Evolutionary conservation across 1,139 yeast species (phyloP), one percentile per base, ranked within the genome.

Genomic region (Suhomyces coccinellae): DNA sequence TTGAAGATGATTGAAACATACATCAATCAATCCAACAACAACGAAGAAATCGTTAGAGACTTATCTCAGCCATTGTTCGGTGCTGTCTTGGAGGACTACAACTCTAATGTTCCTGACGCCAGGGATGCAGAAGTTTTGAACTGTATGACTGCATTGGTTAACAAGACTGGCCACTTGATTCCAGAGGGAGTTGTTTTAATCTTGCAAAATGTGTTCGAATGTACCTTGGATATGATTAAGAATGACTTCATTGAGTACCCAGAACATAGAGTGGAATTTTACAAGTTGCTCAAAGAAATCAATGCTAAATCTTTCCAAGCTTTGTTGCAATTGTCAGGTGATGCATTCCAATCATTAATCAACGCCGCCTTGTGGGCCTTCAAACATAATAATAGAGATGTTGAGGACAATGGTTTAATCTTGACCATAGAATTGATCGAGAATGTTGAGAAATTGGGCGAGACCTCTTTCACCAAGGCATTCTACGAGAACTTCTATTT

Each of bases 311-410:
- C 95, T 22, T 95, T 93, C 75, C 79, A 82, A 51, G 96, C 97
- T 0, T 76, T 93, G 57, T 74, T 90, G 52, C 88, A 89, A 67
- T 78, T 93, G 53, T 95, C 97, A 12, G 95, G 95, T 8, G 93
- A 84, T 53, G 95, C 96, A 29, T 91, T 93, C 78, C 90, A 87
- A 64, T 80, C 91, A 47, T 85, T 93, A 48, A 83, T 95, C 53
- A 93, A 89, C 67, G 96, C 98, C 1, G 91, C 96, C 40, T 75
- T 95, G 60, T 93, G 99, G 99, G 98, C 98, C 0, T 88, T 95
- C 65, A 93, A 93, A 68, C 99, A 93, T 65, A 95, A 91, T 59
- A 89, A 91, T 66, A 81, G 97, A 66, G 97, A 90, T 49, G 97
- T 93, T 45, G 98, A 93, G 67, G 91, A 87, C 51, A 85, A 85